These are phyloP conservation scores for Macrolepiota fuliginosa DNA, from an alignment of 768 basidiomycete species.

Conservation along the genomic window DNA sequence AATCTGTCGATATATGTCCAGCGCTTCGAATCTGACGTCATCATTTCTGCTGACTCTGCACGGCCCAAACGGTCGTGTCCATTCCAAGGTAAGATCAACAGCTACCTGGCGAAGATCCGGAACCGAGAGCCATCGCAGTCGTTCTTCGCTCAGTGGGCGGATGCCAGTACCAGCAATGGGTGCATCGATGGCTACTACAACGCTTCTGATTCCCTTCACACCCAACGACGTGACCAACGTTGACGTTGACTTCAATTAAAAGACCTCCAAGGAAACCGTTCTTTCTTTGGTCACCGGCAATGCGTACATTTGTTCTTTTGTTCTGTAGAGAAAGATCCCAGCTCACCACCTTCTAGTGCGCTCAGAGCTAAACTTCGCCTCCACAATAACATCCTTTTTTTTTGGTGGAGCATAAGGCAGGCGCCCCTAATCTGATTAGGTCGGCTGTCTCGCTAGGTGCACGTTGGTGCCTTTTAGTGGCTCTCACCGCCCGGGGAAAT, in stretches of 20 bases:
- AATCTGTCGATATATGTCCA: no score
- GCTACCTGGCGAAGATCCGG: no score
- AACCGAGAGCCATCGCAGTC: no score
- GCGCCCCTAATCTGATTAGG: no score
- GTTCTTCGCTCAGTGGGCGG: background rate
- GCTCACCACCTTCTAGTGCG: background rate
- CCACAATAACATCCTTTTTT: background rate
- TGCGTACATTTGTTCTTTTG: background rate
- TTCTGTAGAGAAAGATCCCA: background rate
- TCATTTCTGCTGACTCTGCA: background rate
- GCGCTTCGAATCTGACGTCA: background rate
- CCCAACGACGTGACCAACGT: conserved; percentile 1
- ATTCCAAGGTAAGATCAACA: no score
- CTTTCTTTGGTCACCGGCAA: no score
- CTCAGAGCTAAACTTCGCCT: conserved; percentile 1
- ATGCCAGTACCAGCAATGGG: background rate
- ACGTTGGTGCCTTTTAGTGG: no score
- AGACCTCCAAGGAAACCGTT: no score
- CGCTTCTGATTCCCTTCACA: background rate
- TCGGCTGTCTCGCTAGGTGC: no score
- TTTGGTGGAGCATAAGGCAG: no score
- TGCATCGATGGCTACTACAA: conserved; percentile 1
- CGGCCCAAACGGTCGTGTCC: no score
- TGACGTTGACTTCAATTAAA: conserved; percentile 1
- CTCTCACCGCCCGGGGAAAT: no score